Base-by-base conservation (phyloP, 345 rosid species). In the Camelina sativa region DNA sequence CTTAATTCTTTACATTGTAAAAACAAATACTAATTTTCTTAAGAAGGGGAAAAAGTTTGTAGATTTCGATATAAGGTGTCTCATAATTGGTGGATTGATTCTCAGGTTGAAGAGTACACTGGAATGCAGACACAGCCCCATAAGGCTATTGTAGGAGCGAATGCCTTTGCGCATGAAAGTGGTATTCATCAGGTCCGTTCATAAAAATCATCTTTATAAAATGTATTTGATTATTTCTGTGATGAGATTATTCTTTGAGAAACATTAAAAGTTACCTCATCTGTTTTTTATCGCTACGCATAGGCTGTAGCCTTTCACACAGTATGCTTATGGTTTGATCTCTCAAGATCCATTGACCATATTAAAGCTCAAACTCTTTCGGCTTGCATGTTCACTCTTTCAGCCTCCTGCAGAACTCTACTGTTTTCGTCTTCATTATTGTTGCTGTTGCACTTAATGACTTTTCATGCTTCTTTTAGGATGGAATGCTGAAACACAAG, bases 111-210 rank as follows among this genome's bases (percentile, higher is more conserved):
- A 67, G 99, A 95, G n/a, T 90, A 85, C 71, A 87, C 97, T 0
- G 99, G 97, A 15, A 80, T 95, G 84, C 85, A 85, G 0, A 82
- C 90, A 41, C 98, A 91, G 82, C 97, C 98, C 3, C 98, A 94
- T 82, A 94, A 94, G 81, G 98, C 97, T 46, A 88, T 91, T 72
- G 96, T 94, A 79, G 96, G 98, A 74, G 96, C 88, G 9, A 94
- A 94, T 85, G 98, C 97, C 78, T 94, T 94, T 80, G 96, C 96
- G 53, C 97, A 94, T 82, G 96, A 91, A 77, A 94, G 98, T 72
- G 97, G 98, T 58, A 87, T 91, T 64, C 98, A 90, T 82, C 95
- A 94, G 93, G 98, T 91, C 76, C 46, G 84, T 41, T 62, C 23
- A 59, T 15, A 51, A 30, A 16, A 16, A 8, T 7, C 2, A 8